Base-by-base conservation (phyloP, 441 rosid genomes). In the Populus hybrid region DNA sequence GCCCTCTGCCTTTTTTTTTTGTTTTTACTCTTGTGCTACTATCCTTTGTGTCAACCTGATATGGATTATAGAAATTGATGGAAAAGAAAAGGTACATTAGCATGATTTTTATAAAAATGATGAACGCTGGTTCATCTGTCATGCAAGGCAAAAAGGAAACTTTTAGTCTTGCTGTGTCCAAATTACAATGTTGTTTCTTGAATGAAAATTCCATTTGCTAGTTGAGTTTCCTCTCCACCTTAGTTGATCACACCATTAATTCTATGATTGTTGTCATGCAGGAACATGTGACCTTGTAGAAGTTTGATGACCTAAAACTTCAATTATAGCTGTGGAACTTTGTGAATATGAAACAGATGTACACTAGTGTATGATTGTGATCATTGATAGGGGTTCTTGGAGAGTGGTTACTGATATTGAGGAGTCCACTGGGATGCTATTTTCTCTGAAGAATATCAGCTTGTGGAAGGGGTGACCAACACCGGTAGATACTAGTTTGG, bases 321-420 rank as follows among this genome's bases (percentile, higher is more conserved):
- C 34, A 73, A 63, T 69, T 63, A 14, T 38, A 79, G 70, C 66
- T 7, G 76, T 19, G 77, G 83, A 74, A 80, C 75, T 73, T 85
- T 89, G 93, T 88, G 88, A 88, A 89, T 89, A 86, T 65, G 80
- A 75, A 82, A 84, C 75, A 81, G 76, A 76, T 84, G 85, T 84
- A 85, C 80, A 86, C 83, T 77, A 76, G 83, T 78, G 78, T 80
- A 75, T 78, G 85, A 68, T 85, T 78, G 78, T 79, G 82, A 77
- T 36, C 14, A 66, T 73, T 67, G 70, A 34, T 78, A 75, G 86
- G 72, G 74, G 75, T 74, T 36, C 73, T 75, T 38, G 75, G 73
- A 75, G 72, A 71, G 70, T 5, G 78, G 78, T 66, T 67, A 71
- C 84, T 83, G 85, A 85, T 81, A 68, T 76, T 81, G 46, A 79